These are phyloP conservation scores for Saturnispora ahearnii DNA, from an alignment of 805 yeast genomes.

Conservation along the genomic window DNA sequence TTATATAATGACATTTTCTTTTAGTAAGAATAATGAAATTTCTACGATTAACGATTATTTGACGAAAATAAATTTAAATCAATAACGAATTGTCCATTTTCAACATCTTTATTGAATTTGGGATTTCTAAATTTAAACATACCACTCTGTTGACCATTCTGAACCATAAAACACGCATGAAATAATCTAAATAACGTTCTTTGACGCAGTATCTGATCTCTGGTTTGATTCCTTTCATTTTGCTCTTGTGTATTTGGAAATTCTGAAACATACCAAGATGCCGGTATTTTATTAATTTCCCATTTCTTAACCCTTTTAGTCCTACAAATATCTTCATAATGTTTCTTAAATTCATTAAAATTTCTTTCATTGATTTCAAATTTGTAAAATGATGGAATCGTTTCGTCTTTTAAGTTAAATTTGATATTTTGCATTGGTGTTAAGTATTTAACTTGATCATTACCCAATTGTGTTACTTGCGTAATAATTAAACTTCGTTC, in stretches of 20 bases:
- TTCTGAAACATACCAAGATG: slow-evolving; percentile 51
- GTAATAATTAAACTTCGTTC: not conserved
- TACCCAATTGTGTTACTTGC: not conserved
- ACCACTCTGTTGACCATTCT: slow-evolving; percentile 26
- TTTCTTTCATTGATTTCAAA: slow-evolving; percentile 20
- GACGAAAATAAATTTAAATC: slow-evolving; percentile 5
- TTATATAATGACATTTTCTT: not conserved
- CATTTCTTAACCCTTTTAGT: slow-evolving; percentile 23
- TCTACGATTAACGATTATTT: no score
- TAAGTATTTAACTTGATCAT: not conserved
- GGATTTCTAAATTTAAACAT: slow-evolving; percentile 39
- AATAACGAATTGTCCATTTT: slow-evolving; percentile 8
- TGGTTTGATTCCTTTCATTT: slow-evolving; percentile 26
- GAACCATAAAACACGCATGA: slow-evolving; percentile 31
- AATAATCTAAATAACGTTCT: slow-evolving; percentile 37
- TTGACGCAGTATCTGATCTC: slow-evolving; percentile 23
- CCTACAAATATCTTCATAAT: slow-evolving; percentile 12
- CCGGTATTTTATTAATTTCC: slow-evolving; percentile 34
- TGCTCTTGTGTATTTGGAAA: slow-evolving; percentile 51
- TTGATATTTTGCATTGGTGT: slow-evolving; percentile 22
- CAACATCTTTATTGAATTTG: slow-evolving; percentile 30
- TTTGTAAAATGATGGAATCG: slow-evolving; percentile 22
- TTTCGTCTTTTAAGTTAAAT: slow-evolving; percentile 17
- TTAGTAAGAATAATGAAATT: no score
- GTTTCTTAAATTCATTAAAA: slow-evolving; percentile 7